Evolutionary conservation across 176 grass and related monocot species (phyloP), one percentile per base, ranked within the genome.

Genomic region (Eleusine coracana): DNA sequence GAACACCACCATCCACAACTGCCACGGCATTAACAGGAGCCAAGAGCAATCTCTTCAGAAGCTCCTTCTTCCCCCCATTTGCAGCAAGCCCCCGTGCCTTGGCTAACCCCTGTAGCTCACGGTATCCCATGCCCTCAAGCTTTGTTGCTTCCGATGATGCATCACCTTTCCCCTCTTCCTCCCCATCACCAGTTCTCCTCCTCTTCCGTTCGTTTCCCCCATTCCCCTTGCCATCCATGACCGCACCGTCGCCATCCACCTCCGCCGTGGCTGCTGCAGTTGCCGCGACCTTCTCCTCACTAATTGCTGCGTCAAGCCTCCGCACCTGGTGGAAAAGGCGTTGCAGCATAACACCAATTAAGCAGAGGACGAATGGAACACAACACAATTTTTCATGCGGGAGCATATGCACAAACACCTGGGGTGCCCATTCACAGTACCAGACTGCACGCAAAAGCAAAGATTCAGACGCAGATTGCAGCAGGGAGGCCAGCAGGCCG

Each of bases 41-140:
- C 20, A 6, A 78, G 70, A 89, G 86, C 64, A 96, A 64, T 81
- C 88, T 91, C 74, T 87, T 74, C 1, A 90, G 46, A 46, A 93
- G 65, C 69, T 93, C 88, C 77, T 85, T 87, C 86, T 93, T 93
- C 66, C 40, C 77, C 40, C 91, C 88, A 77, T 91, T 91, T 10
- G 86, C 83, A 1, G 73, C 20, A 1, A 96, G 37, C 44, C 86
- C 94, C 51, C 80, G 75, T 49, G 74, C 71, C 73, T 89, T 87
- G 40, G 94, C 91, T 73, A 93, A 58, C 42, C 46, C 83, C 82
- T 92, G 85, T 55, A 96, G 79, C 79, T 91, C 91, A 39, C 76
- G 89, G 55, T 87, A 91, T 18, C 74, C 31, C 91, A 96, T 93
- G 79, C 23, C 87, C 44, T 87, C 68, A 37, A 93, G 79, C 81